phyloP scores from a whole-genome alignment of 768 basidiomycete species.

The Mycena polygramma region DNA sequence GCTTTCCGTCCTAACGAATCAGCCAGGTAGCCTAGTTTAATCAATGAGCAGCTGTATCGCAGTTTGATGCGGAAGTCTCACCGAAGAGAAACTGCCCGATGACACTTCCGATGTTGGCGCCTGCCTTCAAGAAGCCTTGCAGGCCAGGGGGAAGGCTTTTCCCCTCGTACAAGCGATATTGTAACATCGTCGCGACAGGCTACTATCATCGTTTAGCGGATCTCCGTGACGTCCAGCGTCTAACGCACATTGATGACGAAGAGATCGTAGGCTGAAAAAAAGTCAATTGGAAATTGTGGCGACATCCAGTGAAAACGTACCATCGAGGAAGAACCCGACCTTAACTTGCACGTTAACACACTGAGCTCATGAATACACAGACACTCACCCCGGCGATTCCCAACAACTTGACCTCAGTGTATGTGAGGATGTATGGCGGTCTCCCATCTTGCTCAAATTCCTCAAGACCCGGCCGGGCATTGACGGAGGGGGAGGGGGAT shows the following conservation, averaged over 20 bases:
- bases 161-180: conserved; percentile 72
- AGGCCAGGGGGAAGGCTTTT: conserved; percentile 63
- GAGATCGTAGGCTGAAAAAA: conserved; percentile 69
- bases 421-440: conserved; percentile 46
- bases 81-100: conserved; percentile 78
- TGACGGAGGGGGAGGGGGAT: neutral
- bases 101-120: conserved; percentile 80
- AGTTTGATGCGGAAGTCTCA: conserved; percentile 35
- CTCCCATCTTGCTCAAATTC: conserved; percentile 35
- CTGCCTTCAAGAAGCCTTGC: conserved; percentile 73
- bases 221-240: neutral
- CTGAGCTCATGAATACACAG: neutral
- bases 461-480: conserved; percentile 1
- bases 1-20: conserved; percentile 79
- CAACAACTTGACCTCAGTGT: conserved; percentile 69
- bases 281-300: neutral
- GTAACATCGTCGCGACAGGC: conserved; percentile 78
- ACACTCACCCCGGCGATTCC: conserved; percentile 70
- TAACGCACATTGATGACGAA: conserved; percentile 73
- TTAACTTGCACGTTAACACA: conserved; percentile 38
- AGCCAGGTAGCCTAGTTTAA: conserved; percentile 67
- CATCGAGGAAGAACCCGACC: conserved; percentile 82
- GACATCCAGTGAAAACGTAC: conserved; percentile 50
- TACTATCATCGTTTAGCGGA: conserved; percentile 38
- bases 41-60: neutral